These are phyloP conservation scores for Saturnispora saitoi DNA, from an alignment of 805 yeast genomes.

Conservation along the genomic window DNA sequence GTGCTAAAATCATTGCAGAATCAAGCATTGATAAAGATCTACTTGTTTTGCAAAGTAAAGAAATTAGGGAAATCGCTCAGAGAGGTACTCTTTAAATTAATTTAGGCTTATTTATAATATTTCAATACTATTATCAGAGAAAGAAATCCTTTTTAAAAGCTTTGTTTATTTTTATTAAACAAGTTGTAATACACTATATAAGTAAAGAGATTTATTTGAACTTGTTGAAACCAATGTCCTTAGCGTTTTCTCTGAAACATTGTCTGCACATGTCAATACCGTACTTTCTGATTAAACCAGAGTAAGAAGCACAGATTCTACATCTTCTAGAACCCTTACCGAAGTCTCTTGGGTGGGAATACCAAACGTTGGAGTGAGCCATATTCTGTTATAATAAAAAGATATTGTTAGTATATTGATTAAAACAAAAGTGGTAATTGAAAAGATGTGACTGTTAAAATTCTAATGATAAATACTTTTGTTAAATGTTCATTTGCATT, in stretches of 20 bases:
- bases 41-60: constrained; percentile 16
- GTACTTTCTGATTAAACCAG: constrained; percentile 99
- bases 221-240: constrained; percentile 98
- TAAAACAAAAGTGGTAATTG: no score
- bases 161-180: constrained; percentile 9
- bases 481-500: no score
- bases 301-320: constrained; percentile 98
- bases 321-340: constrained; percentile 99
- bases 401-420: constrained; percentile 17
- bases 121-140: not conserved
- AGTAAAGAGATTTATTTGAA: constrained; percentile 60
- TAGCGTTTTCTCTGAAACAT: constrained; percentile 99
- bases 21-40: constrained; percentile 23
- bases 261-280: constrained; percentile 99
- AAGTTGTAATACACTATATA: constrained; percentile 6
- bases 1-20: constrained; percentile 27
- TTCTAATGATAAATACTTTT: no score
- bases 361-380: constrained; percentile 99
- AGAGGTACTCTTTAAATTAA: not conserved
- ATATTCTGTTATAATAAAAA: constrained; percentile 41
- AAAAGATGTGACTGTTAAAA: not conserved
- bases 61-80: constrained; percentile 18
- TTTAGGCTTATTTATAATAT: not conserved
- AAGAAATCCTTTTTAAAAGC: constrained; percentile 2
- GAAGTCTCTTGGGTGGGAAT: constrained; percentile 99